phyloP scores from a whole-genome alignment of 2,329 filamentous ascomycete species.

The Colletotrichum liaoningense region DNA sequence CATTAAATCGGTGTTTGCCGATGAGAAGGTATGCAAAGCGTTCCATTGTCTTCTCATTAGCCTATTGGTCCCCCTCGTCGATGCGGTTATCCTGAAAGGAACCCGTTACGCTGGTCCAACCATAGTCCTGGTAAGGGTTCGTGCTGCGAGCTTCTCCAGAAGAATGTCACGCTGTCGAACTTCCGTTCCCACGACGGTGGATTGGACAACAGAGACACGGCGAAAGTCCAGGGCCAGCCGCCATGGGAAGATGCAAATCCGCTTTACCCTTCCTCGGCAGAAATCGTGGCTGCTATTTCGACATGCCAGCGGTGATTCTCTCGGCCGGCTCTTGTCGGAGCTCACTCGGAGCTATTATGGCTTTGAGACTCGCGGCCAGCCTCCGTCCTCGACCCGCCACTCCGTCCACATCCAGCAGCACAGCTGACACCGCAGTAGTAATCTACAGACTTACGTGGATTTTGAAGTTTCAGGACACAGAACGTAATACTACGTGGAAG shows the following conservation, averaged over 20 bases:
- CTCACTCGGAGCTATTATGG: slow-evolving; percentile 20
- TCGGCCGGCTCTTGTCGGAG: slow-evolving; percentile 15
- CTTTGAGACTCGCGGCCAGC: not conserved
- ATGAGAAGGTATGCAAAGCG: slow-evolving; percentile 6
- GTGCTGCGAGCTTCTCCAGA: slow-evolving; percentile 10
- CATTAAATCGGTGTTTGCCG: slow-evolving; percentile 24
- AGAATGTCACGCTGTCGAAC: slow-evolving; percentile 16
- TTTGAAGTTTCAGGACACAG: slow-evolving; percentile 23
- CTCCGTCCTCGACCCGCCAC: not conserved
- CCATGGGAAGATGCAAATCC: not conserved
- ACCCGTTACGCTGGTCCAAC: not conserved
- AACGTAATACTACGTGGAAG: slow-evolving; percentile 12
- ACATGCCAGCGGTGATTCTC: not conserved
- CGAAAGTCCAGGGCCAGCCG: not conserved
- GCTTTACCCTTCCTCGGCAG: not conserved
- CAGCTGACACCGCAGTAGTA: not conserved
- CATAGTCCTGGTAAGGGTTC: not conserved
- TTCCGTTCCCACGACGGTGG: slow-evolving; percentile 8
- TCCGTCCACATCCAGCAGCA: not conserved
- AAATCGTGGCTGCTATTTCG: slow-evolving; percentile 1
- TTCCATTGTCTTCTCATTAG: slow-evolving; percentile 2
- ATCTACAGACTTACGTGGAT: slow-evolving; percentile 2
- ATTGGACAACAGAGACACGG: not conserved
- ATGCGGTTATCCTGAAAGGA: not conserved
- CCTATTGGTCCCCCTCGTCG: not conserved